Evolutionary conservation across 1,284 basidiomycete genomes (phyloP), one percentile per base, ranked within the genome.

Genomic region (Malassezia psittaci): DNA sequence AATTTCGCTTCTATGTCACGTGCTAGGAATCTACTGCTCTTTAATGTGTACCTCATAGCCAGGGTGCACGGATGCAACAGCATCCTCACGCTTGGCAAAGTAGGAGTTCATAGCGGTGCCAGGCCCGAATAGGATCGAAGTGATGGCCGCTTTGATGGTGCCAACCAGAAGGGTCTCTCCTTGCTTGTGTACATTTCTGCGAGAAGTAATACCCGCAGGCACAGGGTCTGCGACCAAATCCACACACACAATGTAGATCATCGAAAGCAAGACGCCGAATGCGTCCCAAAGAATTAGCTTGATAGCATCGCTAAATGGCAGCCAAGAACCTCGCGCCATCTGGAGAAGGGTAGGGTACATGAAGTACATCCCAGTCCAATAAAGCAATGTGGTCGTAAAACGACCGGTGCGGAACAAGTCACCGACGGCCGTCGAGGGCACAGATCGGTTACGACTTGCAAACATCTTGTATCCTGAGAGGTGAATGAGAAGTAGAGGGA

Each of bases 61-160:
- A 16, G 52, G 21, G 47, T 52, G 46, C 39, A 33, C n/a, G 21
- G 44, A 37, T 16, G 51, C 42, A 6, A 54, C 51, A 1, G 52
- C 51, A 9, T 57, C 55, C 51, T 57, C 55, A 39, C 55, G 55
- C 16, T 15, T 33, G 5, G 55, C 55, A 12, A 52, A 36, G 55
- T 57, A 57, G 18, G 37, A 16, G 35, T 43, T n/a, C 33, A 57
- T 35, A 19, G 47, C 46, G n/a, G 33, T 37, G n/a, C 55, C 55
- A 13, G 55, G 55, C n/a, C 55, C 55, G 39, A 57, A 38, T 6
- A 57, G 3, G 3, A 52, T 9, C 11, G 45, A n/a, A 19, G 37
- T 39, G 4, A 42, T 12, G 11, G 39, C 7, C 2, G 45, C 41
- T 24, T 38, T 35, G 19, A 52, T 11, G 6, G 36, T 51, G 21